Evolutionary conservation across 768 basidiomycete species (phyloP).

Genomic region (Tulasnella sp.): DNA sequence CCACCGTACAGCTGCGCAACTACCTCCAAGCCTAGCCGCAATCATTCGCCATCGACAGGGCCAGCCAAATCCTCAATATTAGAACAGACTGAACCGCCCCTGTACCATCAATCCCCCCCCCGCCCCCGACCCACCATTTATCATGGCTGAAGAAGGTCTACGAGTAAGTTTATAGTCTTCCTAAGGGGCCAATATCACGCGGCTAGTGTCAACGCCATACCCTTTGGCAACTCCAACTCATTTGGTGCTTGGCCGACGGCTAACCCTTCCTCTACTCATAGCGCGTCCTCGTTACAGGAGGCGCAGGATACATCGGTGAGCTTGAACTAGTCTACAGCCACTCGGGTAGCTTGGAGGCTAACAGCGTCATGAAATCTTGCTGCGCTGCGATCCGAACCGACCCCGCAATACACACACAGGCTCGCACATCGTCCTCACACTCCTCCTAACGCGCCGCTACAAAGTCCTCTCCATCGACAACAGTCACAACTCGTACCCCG

Average conservation of each 20-base stretch:
- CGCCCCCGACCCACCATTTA: background rate
- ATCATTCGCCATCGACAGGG: background rate
- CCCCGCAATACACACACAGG: conserved; percentile 53
- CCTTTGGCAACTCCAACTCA: conserved; percentile 4
- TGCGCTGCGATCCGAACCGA: background rate
- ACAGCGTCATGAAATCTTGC: background rate
- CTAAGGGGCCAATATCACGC: background rate
- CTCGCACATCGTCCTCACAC: conserved; percentile 87
- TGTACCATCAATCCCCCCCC: background rate
- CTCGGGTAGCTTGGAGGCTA: background rate
- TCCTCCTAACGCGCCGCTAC: conserved; percentile 86
- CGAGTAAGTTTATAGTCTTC: background rate
- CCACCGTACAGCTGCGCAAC: background rate
- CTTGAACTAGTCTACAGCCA: conserved; percentile 17
- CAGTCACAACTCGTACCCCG: conserved; percentile 85
- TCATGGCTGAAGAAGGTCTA: background rate
- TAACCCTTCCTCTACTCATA: conserved; percentile 39
- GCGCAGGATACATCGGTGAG: conserved; percentile 88
- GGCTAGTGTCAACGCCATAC: no score
- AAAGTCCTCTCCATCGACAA: conserved; percentile 96
- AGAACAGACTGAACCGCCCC: conserved; percentile 1
- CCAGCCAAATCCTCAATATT: background rate
- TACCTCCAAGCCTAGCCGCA: background rate
- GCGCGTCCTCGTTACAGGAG: conserved; percentile 75
- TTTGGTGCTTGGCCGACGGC: background rate